These are phyloP conservation scores for Coelastrella sp. DNA, from an alignment of 139 green algal genomes.

Conservation along the genomic window DNA sequence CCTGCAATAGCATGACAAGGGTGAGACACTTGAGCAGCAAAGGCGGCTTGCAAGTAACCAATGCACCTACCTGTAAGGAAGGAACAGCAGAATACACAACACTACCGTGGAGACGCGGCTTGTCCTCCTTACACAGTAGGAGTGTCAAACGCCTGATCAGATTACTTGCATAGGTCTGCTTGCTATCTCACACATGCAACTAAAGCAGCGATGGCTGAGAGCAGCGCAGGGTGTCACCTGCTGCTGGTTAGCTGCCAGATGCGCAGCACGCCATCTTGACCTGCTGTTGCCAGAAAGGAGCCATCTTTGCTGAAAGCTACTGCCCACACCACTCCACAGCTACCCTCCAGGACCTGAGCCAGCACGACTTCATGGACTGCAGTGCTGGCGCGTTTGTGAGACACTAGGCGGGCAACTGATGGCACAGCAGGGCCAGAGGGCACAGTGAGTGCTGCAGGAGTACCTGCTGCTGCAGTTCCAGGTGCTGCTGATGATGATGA, in stretches of 20 bases:
- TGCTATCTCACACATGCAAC: too few relatives aligned
- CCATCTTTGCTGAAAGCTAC: conserved; percentile 80
- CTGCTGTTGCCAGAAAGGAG: conserved; percentile 84
- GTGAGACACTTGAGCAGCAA: neutral
- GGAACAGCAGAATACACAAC: too few relatives aligned
- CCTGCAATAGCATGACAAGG: neutral
- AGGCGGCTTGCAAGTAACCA: neutral
- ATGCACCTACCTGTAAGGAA: too few relatives aligned
- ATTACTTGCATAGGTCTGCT: too few relatives aligned
- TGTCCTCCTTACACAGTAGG: too few relatives aligned
- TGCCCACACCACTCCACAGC: conserved; percentile 80
- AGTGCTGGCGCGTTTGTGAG: conserved; percentile 34
- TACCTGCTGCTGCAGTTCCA: conserved; percentile 7
- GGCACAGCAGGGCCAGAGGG: neutral
- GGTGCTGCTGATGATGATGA: neutral
- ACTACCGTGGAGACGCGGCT: too few relatives aligned
- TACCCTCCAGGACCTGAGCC: conserved; percentile 36
- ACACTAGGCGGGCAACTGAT: conserved; percentile 16
- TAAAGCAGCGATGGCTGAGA: too few relatives aligned
- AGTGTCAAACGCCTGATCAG: too few relatives aligned
- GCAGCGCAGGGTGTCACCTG: too few relatives aligned
- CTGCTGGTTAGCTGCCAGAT: conserved; percentile 76
- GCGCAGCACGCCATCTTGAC: conserved; percentile 84
- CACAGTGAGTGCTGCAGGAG: neutral
- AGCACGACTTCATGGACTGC: conserved; percentile 16